Conservation (phyloP, 2,329 filamentous ascomycete species). For the Hysterium pulicare region DNA sequence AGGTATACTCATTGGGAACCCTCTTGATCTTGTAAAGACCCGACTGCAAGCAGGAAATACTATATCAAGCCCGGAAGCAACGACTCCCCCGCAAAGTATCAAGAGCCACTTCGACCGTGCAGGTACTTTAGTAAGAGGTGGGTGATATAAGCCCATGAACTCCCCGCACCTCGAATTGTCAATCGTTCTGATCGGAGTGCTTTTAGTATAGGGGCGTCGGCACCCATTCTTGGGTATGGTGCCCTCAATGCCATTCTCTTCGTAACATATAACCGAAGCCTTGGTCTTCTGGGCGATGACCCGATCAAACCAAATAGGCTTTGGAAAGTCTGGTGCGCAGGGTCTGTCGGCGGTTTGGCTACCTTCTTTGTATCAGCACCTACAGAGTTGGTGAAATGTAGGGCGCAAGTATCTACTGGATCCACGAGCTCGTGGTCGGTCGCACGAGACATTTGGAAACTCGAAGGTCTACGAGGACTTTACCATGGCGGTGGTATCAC, state of each 20-base stretch:
- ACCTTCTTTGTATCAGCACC: constrained; percentile 85
- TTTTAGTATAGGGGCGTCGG: constrained; percentile 63
- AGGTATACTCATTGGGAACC: constrained; percentile 86
- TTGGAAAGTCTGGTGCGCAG: constrained; percentile 71
- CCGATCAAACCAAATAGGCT: constrained; percentile 46
- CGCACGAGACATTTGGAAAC: constrained; percentile 57
- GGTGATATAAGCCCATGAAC: neutral
- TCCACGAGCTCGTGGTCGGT: constrained; percentile 58
- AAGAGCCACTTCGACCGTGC: constrained; percentile 34
- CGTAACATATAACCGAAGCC: constrained; percentile 83
- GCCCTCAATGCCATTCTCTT: constrained; percentile 89
- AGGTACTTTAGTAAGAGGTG: constrained; percentile 35
- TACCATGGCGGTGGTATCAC: constrained; percentile 82
- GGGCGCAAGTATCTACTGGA: constrained; percentile 64
- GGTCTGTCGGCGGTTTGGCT: constrained; percentile 75
- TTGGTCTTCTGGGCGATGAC: constrained; percentile 55
- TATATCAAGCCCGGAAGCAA: constrained; percentile 12
- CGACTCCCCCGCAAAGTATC: constrained; percentile 16
- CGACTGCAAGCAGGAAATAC: constrained; percentile 66
- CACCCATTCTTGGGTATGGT: constrained; percentile 84
- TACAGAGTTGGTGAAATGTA: constrained; percentile 87
- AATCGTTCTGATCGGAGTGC: neutral
- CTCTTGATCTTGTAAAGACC: constrained; percentile 76
- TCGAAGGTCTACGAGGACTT: constrained; percentile 63
- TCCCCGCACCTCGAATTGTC: neutral